phyloP scores from a whole-genome alignment of 2,329 filamentous ascomycete species.

The Trichophyton mentagrophytes region DNA sequence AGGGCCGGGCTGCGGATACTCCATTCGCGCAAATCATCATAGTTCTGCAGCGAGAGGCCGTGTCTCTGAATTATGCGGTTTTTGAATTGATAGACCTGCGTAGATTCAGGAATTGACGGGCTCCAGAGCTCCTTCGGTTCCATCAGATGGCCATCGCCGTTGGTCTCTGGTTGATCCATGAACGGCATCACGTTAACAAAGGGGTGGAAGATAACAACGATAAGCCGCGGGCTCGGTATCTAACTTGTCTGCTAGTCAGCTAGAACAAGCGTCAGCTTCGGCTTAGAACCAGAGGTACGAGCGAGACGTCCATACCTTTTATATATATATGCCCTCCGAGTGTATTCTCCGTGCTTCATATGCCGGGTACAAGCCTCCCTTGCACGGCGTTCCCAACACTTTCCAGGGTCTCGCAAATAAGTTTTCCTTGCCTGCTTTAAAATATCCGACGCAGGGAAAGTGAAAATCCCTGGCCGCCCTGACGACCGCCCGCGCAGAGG shows the following conservation, averaged over 20 bases:
- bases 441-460: not conserved
- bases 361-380: not conserved
- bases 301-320: not conserved
- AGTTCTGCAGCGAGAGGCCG: slow-evolving; percentile 48
- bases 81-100: slow-evolving; percentile 61
- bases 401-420: not conserved
- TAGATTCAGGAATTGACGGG: slow-evolving; percentile 53
- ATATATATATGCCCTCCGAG: not conserved
- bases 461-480: not conserved
- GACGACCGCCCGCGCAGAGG: not conserved
- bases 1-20: slow-evolving; percentile 60
- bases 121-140: slow-evolving; percentile 50
- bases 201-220: not conserved
- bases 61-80: slow-evolving; percentile 56
- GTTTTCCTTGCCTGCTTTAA: not conserved
- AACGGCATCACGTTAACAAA: slow-evolving; percentile 9
- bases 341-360: not conserved
- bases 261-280: too few relatives aligned
- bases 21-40: slow-evolving; percentile 71
- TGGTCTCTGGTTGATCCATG: slow-evolving; percentile 7
- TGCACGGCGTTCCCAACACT: not conserved
- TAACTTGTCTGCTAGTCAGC: too few relatives aligned
- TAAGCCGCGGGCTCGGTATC: too few relatives aligned
- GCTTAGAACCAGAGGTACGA: too few relatives aligned
- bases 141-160: slow-evolving; percentile 7